Percentiles rank a stretch among this genome's conserved stretches.
Conservation (phyloP, 306 rosid genomes). For the Prunus salicina region DNA sequence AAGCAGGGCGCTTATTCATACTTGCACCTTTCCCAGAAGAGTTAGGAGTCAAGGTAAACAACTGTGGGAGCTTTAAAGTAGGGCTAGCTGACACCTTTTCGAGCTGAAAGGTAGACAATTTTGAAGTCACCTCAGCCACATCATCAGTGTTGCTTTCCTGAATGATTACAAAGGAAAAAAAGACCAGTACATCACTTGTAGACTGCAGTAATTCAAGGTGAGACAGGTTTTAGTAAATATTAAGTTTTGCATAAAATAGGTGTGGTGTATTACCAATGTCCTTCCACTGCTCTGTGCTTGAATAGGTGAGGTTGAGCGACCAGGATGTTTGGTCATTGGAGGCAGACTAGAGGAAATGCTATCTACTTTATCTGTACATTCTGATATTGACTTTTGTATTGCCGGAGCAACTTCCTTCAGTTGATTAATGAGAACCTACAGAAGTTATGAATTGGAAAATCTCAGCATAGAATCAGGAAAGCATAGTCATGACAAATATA, state of each 20-base stretch:
- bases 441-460: slow-evolving; percentile 24
- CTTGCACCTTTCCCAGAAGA: slow-evolving; percentile 87
- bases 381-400: slow-evolving; percentile 88
- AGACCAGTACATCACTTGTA: slow-evolving; percentile 9
- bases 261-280: slow-evolving; percentile 51
- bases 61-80: slow-evolving; percentile 93
- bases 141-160: slow-evolving; percentile 75
- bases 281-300: slow-evolving; percentile 78
- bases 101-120: slow-evolving; percentile 68
- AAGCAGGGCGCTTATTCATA: slow-evolving; percentile 61
- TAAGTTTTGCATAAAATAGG: neutral
- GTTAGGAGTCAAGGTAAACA: slow-evolving; percentile 79
- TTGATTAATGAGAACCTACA: slow-evolving; percentile 93
- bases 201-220: neutral
- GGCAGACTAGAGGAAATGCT: slow-evolving; percentile 69
- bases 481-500: slow-evolving; percentile 14
- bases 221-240: slow-evolving; percentile 13
- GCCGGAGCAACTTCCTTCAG: slow-evolving; percentile 97
- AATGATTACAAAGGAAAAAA: slow-evolving; percentile 24
- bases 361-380: slow-evolving; percentile 89
- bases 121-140: slow-evolving; percentile 68
- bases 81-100: slow-evolving; percentile 88
- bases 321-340: slow-evolving; percentile 58
- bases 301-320: slow-evolving; percentile 63
- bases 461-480: slow-evolving; percentile 7